Evolutionary conservation across 2,329 filamentous ascomycete genomes (phyloP), one percentile per base, ranked within the genome.

Genomic region (Delphinella strobiligena): DNA sequence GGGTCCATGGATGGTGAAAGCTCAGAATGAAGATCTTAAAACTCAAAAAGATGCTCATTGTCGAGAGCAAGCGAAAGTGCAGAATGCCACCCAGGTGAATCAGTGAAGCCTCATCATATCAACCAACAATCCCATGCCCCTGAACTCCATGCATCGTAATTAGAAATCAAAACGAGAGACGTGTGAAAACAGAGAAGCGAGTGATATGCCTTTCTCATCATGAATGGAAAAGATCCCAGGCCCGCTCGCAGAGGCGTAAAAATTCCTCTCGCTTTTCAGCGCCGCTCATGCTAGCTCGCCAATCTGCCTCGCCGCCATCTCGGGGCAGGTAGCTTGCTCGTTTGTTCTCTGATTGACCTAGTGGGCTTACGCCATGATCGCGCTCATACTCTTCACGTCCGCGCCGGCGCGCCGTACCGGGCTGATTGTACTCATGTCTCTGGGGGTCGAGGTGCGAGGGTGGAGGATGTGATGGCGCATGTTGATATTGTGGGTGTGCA

Each of bases 211-310:
- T 17, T 29, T 12, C 11, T n/a, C n/a, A 31, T 41, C 30, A 41
- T 16, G 39, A 41, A 15, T 96, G 91, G 62, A 96, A 94, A 19
- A 98, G 63, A 64, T 98, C 91, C 91, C 91, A 98, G 7, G 91
- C 91, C 54, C 85, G 72, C 50, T 85, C 78, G 58, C 89, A 95
- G 36, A 96, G 66, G 41, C 74, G 69, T 47, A 98, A 67, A 55
- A 98, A 98, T 59, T 94, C 86, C 32, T 94, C 87, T 57, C 87
- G 87, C 75, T 96, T 96, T 75, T 80, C 51, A 76, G 72, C 58
- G 85, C 80, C 4, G 79, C 85, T 51, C 91, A 87, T 5, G 84
- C 86, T 49, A 78, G 88, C 54, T 91, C 87, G 45, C 83, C 66
- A 58, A 36, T 56, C 54, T n/a, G 49, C 45, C 34, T 51, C 48